Evolutionary conservation across 345 rosid species (phyloP), one percentile per base, ranked within the genome.

Genomic region (Eucalyptus sp.): DNA sequence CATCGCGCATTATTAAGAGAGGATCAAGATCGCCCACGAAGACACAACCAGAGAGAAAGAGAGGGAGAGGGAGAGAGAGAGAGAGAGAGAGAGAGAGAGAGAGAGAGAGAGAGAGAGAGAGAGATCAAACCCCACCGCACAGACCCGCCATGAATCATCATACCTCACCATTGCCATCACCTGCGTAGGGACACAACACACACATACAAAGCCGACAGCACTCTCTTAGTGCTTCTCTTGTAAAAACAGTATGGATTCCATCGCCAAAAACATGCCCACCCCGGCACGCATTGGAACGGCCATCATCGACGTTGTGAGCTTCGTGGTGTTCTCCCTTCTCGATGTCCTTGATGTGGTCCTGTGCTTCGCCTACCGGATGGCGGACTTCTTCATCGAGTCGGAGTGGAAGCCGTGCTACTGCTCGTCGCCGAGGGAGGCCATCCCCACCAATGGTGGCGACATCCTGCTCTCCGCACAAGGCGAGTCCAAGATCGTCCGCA

Each of bases 401-500:
- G 92, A 93, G 83, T 91, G 95, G 95, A 91, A 91, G 89, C 93
- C 92, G 22, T 91, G 95, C 89, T 92, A 92, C 41, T 90, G 95
- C 89, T 68, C 92, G 86, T 68, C 93, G 3, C 88, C 92, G 6
- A 92, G 86, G 86, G 93, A 90, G 48, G 93, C 91, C 88, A 90
- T 92, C 52, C 87, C 60, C 60, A 71, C 92, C 25, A 88, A 92
- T 51, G 80, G 89, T 5, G 91, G 91, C 11, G 92, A 90, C 85
- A 93, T 93, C 90, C 81, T 93, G 87, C 92, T 93, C 46, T 90
- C 93, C 13, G 94, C 88, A 66, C 89, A 90, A 66, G 95, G 94
- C 11, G 90, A 91, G 87, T 89, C 93, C 27, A 92, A 89, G 87
- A 90, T 93, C 71, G 90, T 93, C 33, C 84, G 84, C 48, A 88